These are phyloP conservation scores for Exophiala sideris DNA, from an alignment of 2,329 filamentous ascomycete genomes.

Conservation along the genomic window DNA sequence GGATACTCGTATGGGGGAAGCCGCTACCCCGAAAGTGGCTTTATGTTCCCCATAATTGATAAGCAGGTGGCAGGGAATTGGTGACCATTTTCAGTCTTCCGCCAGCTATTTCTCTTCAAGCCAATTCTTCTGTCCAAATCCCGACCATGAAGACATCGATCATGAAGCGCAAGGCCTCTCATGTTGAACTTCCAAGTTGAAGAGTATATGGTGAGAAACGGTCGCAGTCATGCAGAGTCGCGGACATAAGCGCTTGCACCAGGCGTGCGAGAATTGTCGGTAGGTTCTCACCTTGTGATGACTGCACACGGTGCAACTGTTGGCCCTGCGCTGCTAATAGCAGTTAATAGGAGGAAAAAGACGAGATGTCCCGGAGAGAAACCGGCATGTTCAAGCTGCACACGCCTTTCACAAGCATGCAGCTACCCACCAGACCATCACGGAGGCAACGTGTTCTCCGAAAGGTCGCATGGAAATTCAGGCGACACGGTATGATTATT, in stretches of 20 bases:
- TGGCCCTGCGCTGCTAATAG: background rate
- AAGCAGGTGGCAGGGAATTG: background rate
- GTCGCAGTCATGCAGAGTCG: background rate
- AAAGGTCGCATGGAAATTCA: background rate
- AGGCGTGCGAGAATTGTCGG: slow-evolving; percentile 17
- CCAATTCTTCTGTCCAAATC: background rate
- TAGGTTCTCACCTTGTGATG: background rate
- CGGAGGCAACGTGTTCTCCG: background rate
- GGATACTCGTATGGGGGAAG: too few species aligned
- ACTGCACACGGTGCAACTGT: background rate
- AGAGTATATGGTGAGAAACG: background rate
- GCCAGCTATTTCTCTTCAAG: background rate
- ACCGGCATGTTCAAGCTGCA: slow-evolving; percentile 25
- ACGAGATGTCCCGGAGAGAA: slow-evolving; percentile 27
- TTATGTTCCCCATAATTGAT: background rate
- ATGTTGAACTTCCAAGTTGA: background rate
- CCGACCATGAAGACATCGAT: background rate
- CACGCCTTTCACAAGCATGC: slow-evolving; percentile 21
- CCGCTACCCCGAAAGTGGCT: too few species aligned
- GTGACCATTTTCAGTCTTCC: background rate
- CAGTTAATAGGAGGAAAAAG: slow-evolving; percentile 23
- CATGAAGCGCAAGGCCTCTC: background rate
- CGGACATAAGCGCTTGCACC: slow-evolving; percentile 9
- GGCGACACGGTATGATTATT: background rate
- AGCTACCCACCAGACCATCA: slow-evolving; percentile 8